These are phyloP conservation scores for Exserohilum turcica DNA, from an alignment of 2,329 filamentous ascomycete genomes.

Conservation along the genomic window DNA sequence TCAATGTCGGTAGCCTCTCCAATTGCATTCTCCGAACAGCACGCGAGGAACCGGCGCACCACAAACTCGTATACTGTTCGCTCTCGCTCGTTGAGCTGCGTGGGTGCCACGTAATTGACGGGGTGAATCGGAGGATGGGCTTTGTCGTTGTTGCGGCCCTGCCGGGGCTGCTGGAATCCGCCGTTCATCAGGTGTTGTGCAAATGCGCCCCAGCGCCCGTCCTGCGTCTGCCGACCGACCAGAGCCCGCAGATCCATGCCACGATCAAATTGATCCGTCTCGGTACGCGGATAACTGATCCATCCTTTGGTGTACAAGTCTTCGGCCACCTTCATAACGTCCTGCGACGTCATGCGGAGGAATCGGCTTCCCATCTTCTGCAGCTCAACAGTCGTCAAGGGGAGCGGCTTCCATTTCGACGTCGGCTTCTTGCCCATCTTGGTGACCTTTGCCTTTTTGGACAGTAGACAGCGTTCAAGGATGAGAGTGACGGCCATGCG, in stretches of 20 bases:
- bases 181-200: slow-evolving; percentile 76
- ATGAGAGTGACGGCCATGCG: slow-evolving; percentile 78
- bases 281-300: slow-evolving; percentile 96
- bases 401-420: slow-evolving; percentile 90
- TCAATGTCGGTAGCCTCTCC: slow-evolving; percentile 85
- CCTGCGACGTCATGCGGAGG: slow-evolving; percentile 86
- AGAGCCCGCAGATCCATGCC: slow-evolving; percentile 82
- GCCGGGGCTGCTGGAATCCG: slow-evolving; percentile 78
- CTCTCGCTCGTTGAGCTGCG: slow-evolving; percentile 67
- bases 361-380: slow-evolving; percentile 94
- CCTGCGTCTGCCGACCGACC: slow-evolving; percentile 81
- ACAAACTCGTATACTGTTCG: slow-evolving; percentile 90
- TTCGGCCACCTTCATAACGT: slow-evolving; percentile 87
- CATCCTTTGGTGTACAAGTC: slow-evolving; percentile 89
- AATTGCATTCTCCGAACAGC: slow-evolving; percentile 91
- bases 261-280: slow-evolving; percentile 93
- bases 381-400: slow-evolving; percentile 91
- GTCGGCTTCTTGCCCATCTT: slow-evolving; percentile 91
- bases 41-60: slow-evolving; percentile 87
- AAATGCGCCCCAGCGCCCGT: slow-evolving; percentile 77
- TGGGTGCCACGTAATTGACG: slow-evolving; percentile 76
- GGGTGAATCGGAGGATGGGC: slow-evolving; percentile 97
- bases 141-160: slow-evolving; percentile 89
- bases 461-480: slow-evolving; percentile 81
- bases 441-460: slow-evolving; percentile 76